phyloP scores from a whole-genome alignment of 768 basidiomycete genomes.

The Hydnum rufescens region DNA sequence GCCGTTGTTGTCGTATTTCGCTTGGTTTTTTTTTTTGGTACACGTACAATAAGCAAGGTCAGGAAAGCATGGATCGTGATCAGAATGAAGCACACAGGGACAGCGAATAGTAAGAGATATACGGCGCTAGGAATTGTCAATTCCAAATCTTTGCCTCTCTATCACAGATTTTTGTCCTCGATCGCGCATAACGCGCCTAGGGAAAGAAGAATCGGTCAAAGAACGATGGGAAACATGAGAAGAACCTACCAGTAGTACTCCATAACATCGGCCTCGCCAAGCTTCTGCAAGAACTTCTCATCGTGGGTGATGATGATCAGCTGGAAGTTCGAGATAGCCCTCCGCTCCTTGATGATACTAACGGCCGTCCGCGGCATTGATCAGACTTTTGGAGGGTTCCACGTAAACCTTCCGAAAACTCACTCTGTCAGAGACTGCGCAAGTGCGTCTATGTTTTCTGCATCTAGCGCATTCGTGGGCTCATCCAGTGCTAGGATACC shows the following conservation, averaged over 20 bases:
- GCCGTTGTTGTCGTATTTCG: no score
- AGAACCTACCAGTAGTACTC: slow-evolving; percentile 72
- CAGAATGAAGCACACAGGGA: no score
- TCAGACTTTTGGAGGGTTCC: background rate
- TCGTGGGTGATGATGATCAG: slow-evolving; percentile 94
- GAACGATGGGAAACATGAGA: background rate
- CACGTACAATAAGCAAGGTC: no score
- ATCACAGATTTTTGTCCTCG: slow-evolving; percentile 50
- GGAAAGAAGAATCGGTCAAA: slow-evolving; percentile 1
- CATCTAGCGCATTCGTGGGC: slow-evolving; percentile 92
- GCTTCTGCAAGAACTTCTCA: slow-evolving; percentile 78
- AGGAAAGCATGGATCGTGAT: background rate
- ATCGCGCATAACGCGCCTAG: slow-evolving; percentile 63
- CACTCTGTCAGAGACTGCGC: slow-evolving; percentile 84
- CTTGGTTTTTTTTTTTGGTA: no score
- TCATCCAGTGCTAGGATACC: slow-evolving; percentile 95
- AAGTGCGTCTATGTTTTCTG: slow-evolving; percentile 88
- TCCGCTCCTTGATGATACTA: slow-evolving; percentile 88
- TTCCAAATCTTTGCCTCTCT: slow-evolving; percentile 11
- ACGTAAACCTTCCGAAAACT: slow-evolving; percentile 17
- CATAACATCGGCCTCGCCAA: slow-evolving; percentile 83
- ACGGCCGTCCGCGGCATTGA: background rate
- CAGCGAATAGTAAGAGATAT: background rate
- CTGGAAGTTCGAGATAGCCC: slow-evolving; percentile 81
- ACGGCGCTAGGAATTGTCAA: background rate